Conservation (phyloP, 371 early-diverging fungal species). For the Gilbertella persicaria region DNA sequence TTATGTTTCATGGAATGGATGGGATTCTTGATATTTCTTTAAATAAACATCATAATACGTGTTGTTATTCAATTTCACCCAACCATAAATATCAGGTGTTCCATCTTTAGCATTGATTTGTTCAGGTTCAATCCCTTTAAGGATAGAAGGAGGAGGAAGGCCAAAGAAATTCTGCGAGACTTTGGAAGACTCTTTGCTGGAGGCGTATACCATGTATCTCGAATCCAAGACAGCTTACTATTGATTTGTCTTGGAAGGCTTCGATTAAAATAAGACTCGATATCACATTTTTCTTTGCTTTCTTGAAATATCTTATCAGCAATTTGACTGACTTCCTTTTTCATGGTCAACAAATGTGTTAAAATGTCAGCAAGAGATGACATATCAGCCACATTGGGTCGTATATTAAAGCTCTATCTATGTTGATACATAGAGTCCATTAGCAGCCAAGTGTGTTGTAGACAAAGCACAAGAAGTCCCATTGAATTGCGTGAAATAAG, state of each 20-base stretch:
- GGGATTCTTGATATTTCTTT: constrained; percentile 12
- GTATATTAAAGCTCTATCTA: constrained; percentile 17
- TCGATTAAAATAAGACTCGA: constrained; percentile 24
- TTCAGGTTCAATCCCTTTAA: constrained; percentile 1
- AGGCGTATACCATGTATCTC: constrained; percentile 21
- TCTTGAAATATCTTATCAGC: constrained; percentile 19
- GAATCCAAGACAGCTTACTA: constrained; percentile 22
- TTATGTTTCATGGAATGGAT: too few species aligned
- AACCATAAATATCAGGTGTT: constrained; percentile 8
- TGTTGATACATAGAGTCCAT: constrained; percentile 21
- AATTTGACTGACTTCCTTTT: constrained; percentile 17
- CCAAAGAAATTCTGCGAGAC: constrained; percentile 9
- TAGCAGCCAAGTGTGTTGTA: constrained; percentile 21
- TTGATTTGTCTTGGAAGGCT: constrained; percentile 9
- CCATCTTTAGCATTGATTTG: constrained; percentile 2
- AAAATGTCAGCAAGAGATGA: constrained; percentile 10
- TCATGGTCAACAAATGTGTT: constrained; percentile 19
- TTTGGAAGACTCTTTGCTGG: constrained; percentile 3
- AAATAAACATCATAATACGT: constrained; percentile 6
- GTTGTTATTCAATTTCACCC: constrained; percentile 5
- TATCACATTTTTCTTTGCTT: constrained; percentile 15
- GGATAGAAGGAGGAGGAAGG: constrained; percentile 6
- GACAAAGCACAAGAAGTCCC: constrained; percentile 22
- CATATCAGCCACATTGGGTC: constrained; percentile 14
- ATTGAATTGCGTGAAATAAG: constrained; percentile 20